Conservation (phyloP, 306 rosid species). For the Cicer cuneatum region DNA sequence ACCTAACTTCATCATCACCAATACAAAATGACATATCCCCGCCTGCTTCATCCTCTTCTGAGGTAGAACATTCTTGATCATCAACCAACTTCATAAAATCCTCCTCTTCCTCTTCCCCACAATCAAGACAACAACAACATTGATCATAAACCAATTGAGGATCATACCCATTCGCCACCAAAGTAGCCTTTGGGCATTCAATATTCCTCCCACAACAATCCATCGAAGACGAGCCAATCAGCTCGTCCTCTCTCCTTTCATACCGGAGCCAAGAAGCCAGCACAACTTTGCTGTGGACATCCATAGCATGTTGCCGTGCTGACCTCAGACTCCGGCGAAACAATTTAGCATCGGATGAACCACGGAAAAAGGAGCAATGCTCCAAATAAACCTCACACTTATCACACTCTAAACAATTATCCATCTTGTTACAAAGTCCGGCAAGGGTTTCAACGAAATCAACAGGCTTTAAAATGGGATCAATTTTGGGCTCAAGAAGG, state of each 20-base stretch:
- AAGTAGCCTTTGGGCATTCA: constrained; percentile 73
- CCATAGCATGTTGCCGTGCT: constrained; percentile 77
- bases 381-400: constrained; percentile 60
- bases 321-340: constrained; percentile 74
- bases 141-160: constrained; percentile 65
- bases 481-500: constrained; percentile 69
- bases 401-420: constrained; percentile 59
- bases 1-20: constrained; percentile 72
- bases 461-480: constrained; percentile 54
- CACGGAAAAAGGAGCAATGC: constrained; percentile 66
- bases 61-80: constrained; percentile 61
- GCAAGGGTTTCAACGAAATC: constrained; percentile 63
- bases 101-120: constrained; percentile 7
- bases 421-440: constrained; percentile 52
- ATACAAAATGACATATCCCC: constrained; percentile 70
- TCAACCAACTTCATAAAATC: background rate
- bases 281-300: constrained; percentile 74
- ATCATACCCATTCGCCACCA: constrained; percentile 65
- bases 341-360: constrained; percentile 63
- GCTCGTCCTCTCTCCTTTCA: constrained; percentile 86
- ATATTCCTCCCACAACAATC: constrained; percentile 71
- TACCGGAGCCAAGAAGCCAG: constrained; percentile 73
- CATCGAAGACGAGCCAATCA: constrained; percentile 63
- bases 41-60: constrained; percentile 65
- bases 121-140: constrained; percentile 50